Evolutionary conservation across 2,329 filamentous ascomycete genomes (phyloP).

Genomic region (Coniella lustricola): DNA sequence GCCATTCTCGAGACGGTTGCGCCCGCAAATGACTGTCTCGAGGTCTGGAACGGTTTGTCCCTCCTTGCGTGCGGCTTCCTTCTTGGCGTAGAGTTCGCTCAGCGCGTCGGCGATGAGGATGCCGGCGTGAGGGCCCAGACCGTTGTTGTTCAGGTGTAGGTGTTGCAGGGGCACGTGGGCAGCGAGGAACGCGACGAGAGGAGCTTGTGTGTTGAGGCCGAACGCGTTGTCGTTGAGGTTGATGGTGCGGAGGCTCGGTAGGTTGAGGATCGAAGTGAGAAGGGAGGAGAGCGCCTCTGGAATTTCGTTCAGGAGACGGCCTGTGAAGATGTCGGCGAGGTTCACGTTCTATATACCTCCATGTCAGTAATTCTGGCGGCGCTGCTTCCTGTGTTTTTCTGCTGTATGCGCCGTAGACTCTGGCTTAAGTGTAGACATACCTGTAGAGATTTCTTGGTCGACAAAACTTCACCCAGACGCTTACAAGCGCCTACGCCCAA

Average conservation of each 20-base stretch:
- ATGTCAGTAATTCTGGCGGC: background rate
- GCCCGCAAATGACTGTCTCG: constrained; percentile 94
- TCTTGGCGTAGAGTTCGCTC: constrained; percentile 73
- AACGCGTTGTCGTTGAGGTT: constrained; percentile 98
- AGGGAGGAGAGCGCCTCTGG: constrained; percentile 81
- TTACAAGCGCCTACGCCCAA: constrained; percentile 83
- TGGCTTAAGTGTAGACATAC: constrained; percentile 34
- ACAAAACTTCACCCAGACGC: constrained; percentile 73
- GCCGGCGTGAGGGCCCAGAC: constrained; percentile 84
- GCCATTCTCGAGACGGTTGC: constrained; percentile 91
- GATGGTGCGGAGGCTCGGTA: constrained; percentile 80
- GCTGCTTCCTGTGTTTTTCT: no score
- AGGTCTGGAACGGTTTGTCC: constrained; percentile 71
- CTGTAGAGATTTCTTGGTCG: constrained; percentile 75
- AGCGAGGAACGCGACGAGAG: constrained; percentile 84
- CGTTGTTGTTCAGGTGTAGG: constrained; percentile 97
- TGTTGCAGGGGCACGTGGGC: constrained; percentile 86
- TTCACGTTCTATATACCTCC: constrained; percentile 60
- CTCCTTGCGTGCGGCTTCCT: constrained; percentile 66
- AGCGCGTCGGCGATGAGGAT: constrained; percentile 85
- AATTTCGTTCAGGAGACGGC: constrained; percentile 86
- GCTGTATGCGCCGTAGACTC: background rate
- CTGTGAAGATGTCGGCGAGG: constrained; percentile 96
- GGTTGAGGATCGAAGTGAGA: constrained; percentile 77
- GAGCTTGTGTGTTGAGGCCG: constrained; percentile 88